Conservation (phyloP, 495 filamentous ascomycete species). For the Hypoxylon trugodes region DNA sequence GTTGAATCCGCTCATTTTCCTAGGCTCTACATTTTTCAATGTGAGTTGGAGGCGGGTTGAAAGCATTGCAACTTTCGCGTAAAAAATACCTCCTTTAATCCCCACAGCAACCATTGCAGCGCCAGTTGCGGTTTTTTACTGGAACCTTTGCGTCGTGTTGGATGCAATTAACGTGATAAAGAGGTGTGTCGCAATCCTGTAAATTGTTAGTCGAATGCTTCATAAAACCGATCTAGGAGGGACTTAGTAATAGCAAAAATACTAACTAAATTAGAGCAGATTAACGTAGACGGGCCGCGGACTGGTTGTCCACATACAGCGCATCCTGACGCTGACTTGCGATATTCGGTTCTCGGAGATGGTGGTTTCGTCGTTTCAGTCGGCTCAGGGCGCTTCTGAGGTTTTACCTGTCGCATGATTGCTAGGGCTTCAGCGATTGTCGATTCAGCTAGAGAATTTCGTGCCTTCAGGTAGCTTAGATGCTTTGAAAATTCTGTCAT, state of each 20-base stretch:
- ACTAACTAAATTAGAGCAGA: slow-evolving; percentile 56
- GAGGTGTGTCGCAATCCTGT: slow-evolving; percentile 48
- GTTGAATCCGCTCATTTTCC: neutral
- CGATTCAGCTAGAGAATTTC: slow-evolving; percentile 48
- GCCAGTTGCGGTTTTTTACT: slow-evolving; percentile 37
- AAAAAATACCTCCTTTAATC: neutral
- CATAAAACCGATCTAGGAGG: neutral
- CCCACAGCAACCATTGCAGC: slow-evolving; percentile 40
- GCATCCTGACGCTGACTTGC: slow-evolving; percentile 50
- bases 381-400: slow-evolving; percentile 33
- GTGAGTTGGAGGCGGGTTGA: neutral
- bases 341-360: slow-evolving; percentile 38
- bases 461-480: slow-evolving; percentile 53
- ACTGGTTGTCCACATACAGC: slow-evolving; percentile 50
- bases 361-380: slow-evolving; percentile 31
- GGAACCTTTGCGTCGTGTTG: slow-evolving; percentile 27
- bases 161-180: slow-evolving; percentile 45
- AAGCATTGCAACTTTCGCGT: neutral
- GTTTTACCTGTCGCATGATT: slow-evolving; percentile 49
- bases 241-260: neutral
- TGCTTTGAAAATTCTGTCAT: slow-evolving; percentile 57
- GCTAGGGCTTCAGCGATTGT: slow-evolving; percentile 47
- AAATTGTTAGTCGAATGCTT: slow-evolving; percentile 25
- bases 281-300: slow-evolving; percentile 46
- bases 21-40: neutral